Conservation (phyloP, 2,329 filamentous ascomycete genomes). For the Pleochaeta shiraiana region DNA sequence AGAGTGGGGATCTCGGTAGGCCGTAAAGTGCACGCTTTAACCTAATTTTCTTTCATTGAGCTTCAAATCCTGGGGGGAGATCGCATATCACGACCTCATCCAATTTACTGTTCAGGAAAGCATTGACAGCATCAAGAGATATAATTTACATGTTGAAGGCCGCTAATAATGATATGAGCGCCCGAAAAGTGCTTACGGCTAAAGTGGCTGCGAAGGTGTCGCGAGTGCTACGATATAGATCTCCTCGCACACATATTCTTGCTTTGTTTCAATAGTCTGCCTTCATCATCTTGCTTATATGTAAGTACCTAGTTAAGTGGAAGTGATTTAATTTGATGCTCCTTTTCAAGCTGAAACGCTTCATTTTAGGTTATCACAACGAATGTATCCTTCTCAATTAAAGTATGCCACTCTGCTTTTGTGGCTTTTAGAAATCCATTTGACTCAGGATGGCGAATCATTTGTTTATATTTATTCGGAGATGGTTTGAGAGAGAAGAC, state of each 20-base stretch:
- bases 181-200: not conserved
- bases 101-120: not conserved
- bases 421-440: not conserved
- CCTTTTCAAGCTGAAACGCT: not conserved
- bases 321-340: not conserved
- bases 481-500: no score
- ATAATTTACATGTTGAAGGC: not conserved
- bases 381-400: not conserved
- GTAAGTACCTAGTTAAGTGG: slow-evolving; percentile 1
- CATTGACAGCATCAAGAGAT: not conserved
- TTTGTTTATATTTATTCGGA: no score
- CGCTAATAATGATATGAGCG: not conserved
- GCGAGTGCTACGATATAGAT: not conserved
- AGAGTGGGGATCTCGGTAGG: not conserved
- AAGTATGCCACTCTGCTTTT: not conserved
- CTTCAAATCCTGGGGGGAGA: not conserved
- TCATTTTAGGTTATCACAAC: not conserved
- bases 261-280: not conserved
- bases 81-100: not conserved
- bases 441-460: not conserved
- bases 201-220: not conserved
- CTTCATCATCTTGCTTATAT: not conserved
- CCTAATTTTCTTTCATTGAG: not conserved
- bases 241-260: not conserved
- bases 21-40: not conserved